A percentile compares a stretch with the other conserved stretches of the same genome.
These are phyloP conservation scores for Corynascus novoguineensis DNA, from an alignment of 495 filamentous ascomycete species.

Conservation along the genomic window DNA sequence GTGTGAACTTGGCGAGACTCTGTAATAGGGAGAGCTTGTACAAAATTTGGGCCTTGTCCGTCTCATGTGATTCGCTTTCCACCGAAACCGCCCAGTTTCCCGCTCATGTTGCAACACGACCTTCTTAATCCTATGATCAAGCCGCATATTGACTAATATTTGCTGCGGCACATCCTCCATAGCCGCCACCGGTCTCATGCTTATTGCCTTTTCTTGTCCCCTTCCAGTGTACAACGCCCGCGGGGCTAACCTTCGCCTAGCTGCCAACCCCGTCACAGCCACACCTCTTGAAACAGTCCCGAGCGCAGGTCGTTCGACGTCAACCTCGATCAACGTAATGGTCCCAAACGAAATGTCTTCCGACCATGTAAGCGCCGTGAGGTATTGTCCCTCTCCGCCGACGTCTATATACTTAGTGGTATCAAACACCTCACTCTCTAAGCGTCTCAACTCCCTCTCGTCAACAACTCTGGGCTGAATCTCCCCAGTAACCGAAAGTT, in stretches of 20 bases:
- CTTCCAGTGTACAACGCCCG: not conserved
- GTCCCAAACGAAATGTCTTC: constrained; percentile 10
- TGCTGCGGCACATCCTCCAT: constrained; percentile 21
- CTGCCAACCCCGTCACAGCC: not conserved
- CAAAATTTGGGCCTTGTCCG: not conserved
- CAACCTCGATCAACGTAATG: constrained; percentile 15
- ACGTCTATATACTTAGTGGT: constrained; percentile 15
- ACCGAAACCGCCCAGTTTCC: not conserved
- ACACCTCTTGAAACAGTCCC: no score
- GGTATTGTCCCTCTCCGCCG: not conserved
- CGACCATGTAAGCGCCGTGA: constrained; percentile 18
- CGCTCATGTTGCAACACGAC: constrained; percentile 1
- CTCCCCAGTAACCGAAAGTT: not conserved
- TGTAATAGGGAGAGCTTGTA: not conserved
- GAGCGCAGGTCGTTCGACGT: not conserved
- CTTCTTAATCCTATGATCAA: constrained; percentile 11
- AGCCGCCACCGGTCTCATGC: constrained; percentile 9
- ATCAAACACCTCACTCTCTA: constrained; percentile 21
- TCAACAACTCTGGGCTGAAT: not conserved
- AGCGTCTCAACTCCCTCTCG: not conserved
- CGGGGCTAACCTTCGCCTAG: not conserved
- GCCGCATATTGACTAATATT: constrained; percentile 10
- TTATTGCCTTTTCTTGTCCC: not conserved
- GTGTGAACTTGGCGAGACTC: not conserved
- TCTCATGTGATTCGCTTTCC: not conserved